Evolutionary conservation across 345 rosid genomes (phyloP).

Genomic region (Lagerstroemia speciosa): DNA sequence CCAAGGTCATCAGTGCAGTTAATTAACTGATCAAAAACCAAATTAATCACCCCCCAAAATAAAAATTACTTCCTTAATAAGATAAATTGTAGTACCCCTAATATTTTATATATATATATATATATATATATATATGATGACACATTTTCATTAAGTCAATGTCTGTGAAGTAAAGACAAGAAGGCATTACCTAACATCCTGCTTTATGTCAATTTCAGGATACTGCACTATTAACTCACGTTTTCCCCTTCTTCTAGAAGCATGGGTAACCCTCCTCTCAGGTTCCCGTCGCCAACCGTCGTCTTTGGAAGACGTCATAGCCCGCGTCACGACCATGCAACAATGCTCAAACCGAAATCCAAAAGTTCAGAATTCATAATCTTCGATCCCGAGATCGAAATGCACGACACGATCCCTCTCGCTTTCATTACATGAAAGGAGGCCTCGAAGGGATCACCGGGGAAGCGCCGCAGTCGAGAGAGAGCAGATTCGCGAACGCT

Average conservation of each 20-base stretch:
- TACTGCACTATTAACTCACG: not conserved
- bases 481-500: constrained; percentile 24
- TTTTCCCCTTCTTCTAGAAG: not conserved
- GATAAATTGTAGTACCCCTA: too few relatives aligned
- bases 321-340: not conserved
- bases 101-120: too few relatives aligned
- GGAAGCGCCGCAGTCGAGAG: constrained; percentile 13
- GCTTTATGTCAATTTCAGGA: not conserved
- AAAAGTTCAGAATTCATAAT: not conserved
- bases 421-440: not conserved
- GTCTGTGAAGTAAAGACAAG: constrained; percentile 3
- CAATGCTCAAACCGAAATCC: not conserved
- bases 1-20: too few relatives aligned
- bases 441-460: constrained; percentile 1
- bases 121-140: too few relatives aligned
- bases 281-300: not conserved
- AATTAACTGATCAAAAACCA: too few relatives aligned
- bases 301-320: not conserved
- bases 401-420: not conserved
- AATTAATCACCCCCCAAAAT: too few relatives aligned
- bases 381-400: too few relatives aligned
- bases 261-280: not conserved
- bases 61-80: too few relatives aligned
- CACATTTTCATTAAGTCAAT: not conserved
- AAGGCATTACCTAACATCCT: not conserved